Percentiles rank a stretch among this genome's conserved stretches.
These are phyloP conservation scores for Potentilla sterilis DNA, from an alignment of 306 rosid genomes.

Conservation along the genomic window DNA sequence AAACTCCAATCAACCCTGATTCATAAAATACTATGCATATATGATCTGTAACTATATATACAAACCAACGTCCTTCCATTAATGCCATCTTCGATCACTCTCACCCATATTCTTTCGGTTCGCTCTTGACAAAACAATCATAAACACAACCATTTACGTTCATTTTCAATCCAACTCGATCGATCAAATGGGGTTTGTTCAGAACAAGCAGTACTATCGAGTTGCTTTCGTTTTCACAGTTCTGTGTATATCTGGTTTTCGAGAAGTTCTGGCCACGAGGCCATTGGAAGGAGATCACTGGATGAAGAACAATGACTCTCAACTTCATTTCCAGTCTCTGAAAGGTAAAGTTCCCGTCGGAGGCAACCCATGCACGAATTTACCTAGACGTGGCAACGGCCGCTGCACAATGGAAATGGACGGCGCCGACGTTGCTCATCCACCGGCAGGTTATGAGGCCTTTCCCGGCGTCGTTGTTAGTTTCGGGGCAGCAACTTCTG, in stretches of 20 bases:
- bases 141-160: not conserved
- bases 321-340: conserved; percentile 7
- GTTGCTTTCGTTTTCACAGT: not conserved
- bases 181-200: conserved; percentile 16
- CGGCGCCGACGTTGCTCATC: not conserved
- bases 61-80: not conserved
- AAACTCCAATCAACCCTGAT: conserved; percentile 1
- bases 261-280: conserved; percentile 13
- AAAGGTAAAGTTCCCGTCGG: not conserved
- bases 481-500: conserved; percentile 12
- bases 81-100: not conserved
- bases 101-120: not conserved
- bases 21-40: not conserved
- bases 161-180: not conserved
- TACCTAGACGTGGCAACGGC: conserved; percentile 8
- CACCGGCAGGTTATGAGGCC: not conserved
- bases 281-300: conserved; percentile 23
- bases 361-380: conserved; percentile 27
- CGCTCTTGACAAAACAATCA: not conserved
- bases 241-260: conserved; percentile 3
- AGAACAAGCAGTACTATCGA: not conserved
- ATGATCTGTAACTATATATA: not conserved
- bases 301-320: conserved; percentile 7
- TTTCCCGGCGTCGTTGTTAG: conserved; percentile 14
- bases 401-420: conserved; percentile 23